phyloP scores from a whole-genome alignment of 108 stramenopile genomes.

The Hondaea fermentalgiana region DNA sequence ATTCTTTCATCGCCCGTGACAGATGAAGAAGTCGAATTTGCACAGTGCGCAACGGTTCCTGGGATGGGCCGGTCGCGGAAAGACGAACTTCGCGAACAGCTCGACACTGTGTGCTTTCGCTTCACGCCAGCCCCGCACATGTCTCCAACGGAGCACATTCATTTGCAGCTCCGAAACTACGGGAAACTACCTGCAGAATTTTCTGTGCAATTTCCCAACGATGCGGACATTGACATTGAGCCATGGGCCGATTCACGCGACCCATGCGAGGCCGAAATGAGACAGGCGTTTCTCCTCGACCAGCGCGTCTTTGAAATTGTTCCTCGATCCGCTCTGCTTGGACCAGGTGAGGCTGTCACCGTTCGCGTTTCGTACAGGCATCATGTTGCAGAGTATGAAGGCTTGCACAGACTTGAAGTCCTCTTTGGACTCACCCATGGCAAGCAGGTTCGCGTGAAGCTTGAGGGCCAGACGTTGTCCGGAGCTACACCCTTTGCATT shows the following conservation, averaged over 20 bases:
- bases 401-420: not conserved
- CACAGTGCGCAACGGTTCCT: not conserved
- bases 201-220: not conserved
- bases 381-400: not conserved
- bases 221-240: constrained; percentile 9
- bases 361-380: constrained; percentile 1
- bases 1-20: not conserved
- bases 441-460: not conserved
- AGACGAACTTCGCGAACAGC: not conserved
- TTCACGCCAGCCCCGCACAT: constrained; percentile 16
- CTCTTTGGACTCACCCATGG: not conserved
- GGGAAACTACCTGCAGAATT: not conserved
- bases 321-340: not conserved
- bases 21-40: not conserved
- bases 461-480: not conserved
- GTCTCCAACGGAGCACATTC: constrained; percentile 1
- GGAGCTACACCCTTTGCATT: not conserved
- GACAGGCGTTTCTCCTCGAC: not conserved
- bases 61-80: not conserved
- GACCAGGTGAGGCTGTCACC: not conserved
- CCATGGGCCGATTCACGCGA: constrained; percentile 4
- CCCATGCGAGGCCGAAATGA: not conserved
- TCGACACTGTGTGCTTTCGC: not conserved
- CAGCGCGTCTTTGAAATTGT: not conserved
- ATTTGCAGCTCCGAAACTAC: not conserved